These are phyloP conservation scores for Rhizopogon roseolus DNA, from an alignment of 768 basidiomycete species.

Conservation along the genomic window DNA sequence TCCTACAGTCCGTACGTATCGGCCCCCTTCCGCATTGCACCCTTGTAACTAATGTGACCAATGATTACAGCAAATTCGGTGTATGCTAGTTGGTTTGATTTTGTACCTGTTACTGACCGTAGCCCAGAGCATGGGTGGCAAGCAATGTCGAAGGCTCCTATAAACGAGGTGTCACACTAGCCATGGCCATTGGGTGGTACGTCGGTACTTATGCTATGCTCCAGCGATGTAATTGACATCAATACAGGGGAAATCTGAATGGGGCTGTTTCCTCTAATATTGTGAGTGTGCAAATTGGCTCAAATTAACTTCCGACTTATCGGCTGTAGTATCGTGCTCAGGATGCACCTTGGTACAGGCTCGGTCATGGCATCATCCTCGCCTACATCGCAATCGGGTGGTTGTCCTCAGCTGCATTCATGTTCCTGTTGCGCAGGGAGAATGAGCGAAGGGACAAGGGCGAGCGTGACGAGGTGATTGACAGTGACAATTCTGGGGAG, in stretches of 20 bases:
- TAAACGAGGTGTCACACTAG: conserved; percentile 66
- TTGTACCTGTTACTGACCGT: not conserved
- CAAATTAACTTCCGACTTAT: not conserved
- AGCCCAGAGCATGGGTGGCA: conserved; percentile 46
- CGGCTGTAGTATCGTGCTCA: conserved; percentile 52
- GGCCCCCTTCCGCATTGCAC: not conserved
- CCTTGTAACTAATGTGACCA: not conserved
- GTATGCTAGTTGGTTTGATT: conserved; percentile 27
- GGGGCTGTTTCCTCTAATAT: conserved; percentile 66
- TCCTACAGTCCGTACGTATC: conserved; percentile 38
- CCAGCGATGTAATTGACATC: conserved; percentile 1
- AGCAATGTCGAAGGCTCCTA: conserved; percentile 72
- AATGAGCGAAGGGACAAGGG: conserved; percentile 62
- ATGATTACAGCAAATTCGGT: conserved; percentile 40
- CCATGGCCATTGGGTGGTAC: conserved; percentile 60
- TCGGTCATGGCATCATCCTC: conserved; percentile 67
- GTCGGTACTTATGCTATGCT: conserved; percentile 12
- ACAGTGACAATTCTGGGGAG: conserved; percentile 41
- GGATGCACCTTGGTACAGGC: conserved; percentile 62
- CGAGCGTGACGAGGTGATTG: conserved; percentile 62
- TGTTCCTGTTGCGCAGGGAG: conserved; percentile 47
- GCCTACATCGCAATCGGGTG: conserved; percentile 67
- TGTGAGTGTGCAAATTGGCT: conserved; percentile 32
- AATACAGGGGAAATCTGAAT: conserved; percentile 53
- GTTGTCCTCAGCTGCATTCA: conserved; percentile 44